These are phyloP conservation scores for Dacryopinax primogenitus DNA, from an alignment of 768 basidiomycete genomes.

Conservation along the genomic window DNA sequence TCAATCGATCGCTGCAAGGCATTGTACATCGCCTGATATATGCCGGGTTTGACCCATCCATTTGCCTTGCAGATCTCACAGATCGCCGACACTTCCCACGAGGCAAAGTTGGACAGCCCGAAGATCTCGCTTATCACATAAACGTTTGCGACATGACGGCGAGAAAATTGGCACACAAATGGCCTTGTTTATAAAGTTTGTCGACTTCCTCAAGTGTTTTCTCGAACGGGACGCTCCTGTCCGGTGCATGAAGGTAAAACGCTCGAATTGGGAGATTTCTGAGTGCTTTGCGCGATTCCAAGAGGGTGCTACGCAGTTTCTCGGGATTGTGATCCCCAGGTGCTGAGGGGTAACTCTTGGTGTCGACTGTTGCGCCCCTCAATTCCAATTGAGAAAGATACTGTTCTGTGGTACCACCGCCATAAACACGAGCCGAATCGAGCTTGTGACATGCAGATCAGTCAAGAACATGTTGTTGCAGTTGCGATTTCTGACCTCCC, in stretches of 20 bases:
- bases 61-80: conserved; percentile 44
- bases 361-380: conserved; percentile 34
- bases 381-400: conserved; percentile 33
- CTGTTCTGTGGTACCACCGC: conserved; percentile 20
- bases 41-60: conserved; percentile 42
- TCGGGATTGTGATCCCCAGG: conserved; percentile 35
- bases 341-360: conserved; percentile 36
- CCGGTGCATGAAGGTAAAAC: conserved; percentile 50
- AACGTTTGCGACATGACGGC: neutral
- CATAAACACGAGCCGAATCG: neutral
- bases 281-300: conserved; percentile 36
- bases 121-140: conserved; percentile 36
- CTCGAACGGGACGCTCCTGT: conserved; percentile 45
- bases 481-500: conserved; percentile 42
- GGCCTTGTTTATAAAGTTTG: conserved; percentile 43
- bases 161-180: conserved; percentile 37
- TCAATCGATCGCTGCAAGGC: conserved; percentile 15
- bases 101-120: conserved; percentile 46
- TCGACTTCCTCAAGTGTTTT: conserved; percentile 43
- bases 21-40: conserved; percentile 38
- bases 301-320: conserved; percentile 34
- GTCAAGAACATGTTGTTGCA: conserved; percentile 23
- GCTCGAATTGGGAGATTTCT: conserved; percentile 37
- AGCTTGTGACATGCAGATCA: neutral
- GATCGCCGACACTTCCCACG: conserved; percentile 53